A percentile compares a stretch with the other conserved stretches of the same genome.
Conservation (phyloP, 1,284 basidiomycete species). For the Tremellales sp. region DNA sequence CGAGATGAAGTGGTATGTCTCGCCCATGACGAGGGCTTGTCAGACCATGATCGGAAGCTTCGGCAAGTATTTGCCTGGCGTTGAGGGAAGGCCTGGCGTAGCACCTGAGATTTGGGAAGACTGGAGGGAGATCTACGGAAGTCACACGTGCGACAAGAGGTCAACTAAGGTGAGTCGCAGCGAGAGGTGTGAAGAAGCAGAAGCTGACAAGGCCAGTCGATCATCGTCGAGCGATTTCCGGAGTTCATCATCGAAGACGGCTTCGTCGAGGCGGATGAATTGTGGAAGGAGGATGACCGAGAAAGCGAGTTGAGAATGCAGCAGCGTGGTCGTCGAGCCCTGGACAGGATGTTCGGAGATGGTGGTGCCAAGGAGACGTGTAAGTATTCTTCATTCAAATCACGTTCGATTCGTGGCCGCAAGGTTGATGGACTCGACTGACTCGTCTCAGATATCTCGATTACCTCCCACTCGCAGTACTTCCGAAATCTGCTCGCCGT, state of each 20-base stretch:
- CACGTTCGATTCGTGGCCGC: background rate
- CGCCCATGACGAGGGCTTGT: constrained; percentile 68
- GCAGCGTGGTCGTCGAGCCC: constrained; percentile 55
- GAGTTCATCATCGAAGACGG: constrained; percentile 61
- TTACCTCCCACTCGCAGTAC: constrained; percentile 51
- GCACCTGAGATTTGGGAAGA: constrained; percentile 44
- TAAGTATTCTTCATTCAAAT: constrained; percentile 41
- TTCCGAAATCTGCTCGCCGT: constrained; percentile 45
- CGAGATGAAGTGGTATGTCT: constrained; percentile 58
- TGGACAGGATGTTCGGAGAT: constrained; percentile 62
- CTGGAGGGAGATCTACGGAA: constrained; percentile 45
- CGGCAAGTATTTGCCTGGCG: constrained; percentile 44
- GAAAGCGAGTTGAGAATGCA: constrained; percentile 61
- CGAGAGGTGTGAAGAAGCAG: background rate
- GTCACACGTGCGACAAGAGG: constrained; percentile 45
- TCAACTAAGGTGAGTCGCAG: constrained; percentile 50
- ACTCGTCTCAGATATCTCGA: constrained; percentile 42
- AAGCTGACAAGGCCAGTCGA: constrained; percentile 39
- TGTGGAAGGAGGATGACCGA: constrained; percentile 63
- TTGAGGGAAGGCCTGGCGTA: constrained; percentile 3
- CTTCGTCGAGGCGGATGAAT: constrained; percentile 66
- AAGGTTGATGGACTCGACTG: background rate
- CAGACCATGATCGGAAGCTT: constrained; percentile 66
- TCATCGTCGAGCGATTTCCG: constrained; percentile 59
- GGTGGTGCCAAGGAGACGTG: constrained; percentile 52